Percentiles rank a stretch among this genome's conserved stretches.
Evolutionary conservation across 257 asterid genomes (phyloP).

Genomic region (Capsicum pubescens): DNA sequence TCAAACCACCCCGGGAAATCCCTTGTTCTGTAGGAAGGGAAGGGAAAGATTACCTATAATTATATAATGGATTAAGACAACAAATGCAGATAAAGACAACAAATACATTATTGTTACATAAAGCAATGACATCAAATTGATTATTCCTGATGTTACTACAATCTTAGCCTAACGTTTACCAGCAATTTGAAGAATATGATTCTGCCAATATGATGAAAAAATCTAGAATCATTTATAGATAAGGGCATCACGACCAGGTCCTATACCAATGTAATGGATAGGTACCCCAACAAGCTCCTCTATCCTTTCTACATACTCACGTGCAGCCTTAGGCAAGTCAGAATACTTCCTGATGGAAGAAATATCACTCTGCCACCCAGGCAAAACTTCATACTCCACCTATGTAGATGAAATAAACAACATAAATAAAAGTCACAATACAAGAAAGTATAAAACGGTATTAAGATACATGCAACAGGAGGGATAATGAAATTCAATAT

Average conservation of each 20-base stretch:
- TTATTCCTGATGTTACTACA: not conserved
- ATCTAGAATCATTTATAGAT: slow-evolving; percentile 65
- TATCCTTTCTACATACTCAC: slow-evolving; percentile 75
- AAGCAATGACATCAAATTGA: slow-evolving; percentile 3
- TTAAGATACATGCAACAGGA: not conserved
- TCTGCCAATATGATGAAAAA: slow-evolving; percentile 17
- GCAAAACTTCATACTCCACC: slow-evolving; percentile 90
- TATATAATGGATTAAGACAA: no score
- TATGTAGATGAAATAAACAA: slow-evolving; percentile 32
- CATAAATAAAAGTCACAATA: not conserved
- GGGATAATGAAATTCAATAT: not conserved
- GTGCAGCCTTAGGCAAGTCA: slow-evolving; percentile 83
- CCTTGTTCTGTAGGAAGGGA: not conserved
- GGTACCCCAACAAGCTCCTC: slow-evolving; percentile 88
- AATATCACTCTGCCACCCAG: slow-evolving; percentile 84
- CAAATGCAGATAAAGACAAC: not conserved
- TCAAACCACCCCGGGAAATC: not conserved
- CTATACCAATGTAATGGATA: slow-evolving; percentile 83
- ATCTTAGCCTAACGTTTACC: not conserved
- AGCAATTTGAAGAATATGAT: slow-evolving; percentile 15
- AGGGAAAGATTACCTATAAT: no score
- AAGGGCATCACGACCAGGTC: slow-evolving; percentile 97
- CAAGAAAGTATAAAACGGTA: not conserved
- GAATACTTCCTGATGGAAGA: slow-evolving; percentile 76
- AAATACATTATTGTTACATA: not conserved